Evolutionary conservation across 768 basidiomycete species (phyloP), one percentile per base, ranked within the genome.

Genomic region (Suillus bovinus): DNA sequence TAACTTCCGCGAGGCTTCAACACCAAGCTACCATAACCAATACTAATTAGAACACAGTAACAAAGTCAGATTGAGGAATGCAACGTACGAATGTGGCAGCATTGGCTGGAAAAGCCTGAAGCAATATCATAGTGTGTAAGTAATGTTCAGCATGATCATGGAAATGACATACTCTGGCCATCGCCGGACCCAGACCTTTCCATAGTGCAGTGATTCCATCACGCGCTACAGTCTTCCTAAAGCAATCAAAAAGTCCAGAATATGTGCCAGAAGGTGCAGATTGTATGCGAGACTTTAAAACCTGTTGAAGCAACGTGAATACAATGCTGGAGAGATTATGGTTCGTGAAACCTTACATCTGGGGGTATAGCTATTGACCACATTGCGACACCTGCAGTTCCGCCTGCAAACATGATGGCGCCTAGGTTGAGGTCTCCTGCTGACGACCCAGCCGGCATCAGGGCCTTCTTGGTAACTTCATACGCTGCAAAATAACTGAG

Each of bases 261-360:
- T 99, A 99, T n/a, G 94, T 97, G 17, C 97, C 97, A 5, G 88
- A 87, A n/a, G 95, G 95, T 22, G 97, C 96, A 29, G 94, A 94
- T 74, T 99, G 97, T 31, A 99, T 79, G 64, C 96, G 84, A 22
- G 95, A 98, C 81, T 99, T 99, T 67, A 99, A 77, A 34, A 96
- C 94, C 96, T 97, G 70, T 61, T 52, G 58, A 58, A 20, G n/a
- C 41, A 68, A 33, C 70, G 33, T 64, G 60, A 34, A 41, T 22
- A 41, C 39, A 36, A 59, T 9, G n/a, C 11, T 14, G 3, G 29
- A 8, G 17, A 29, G 17, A 5, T 39, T 56, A 20, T 1, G 16
- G 46, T 33, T 27, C 49, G 42, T 20, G n/a, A 41, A 36, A 4
- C 80, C 91, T 66, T 70, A 94, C 96, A 74, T 99, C 96, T 52